These are phyloP conservation scores for Helichrysum umbraculigerum DNA, from an alignment of 129 eudicot genomes.

Conservation along the genomic window DNA sequence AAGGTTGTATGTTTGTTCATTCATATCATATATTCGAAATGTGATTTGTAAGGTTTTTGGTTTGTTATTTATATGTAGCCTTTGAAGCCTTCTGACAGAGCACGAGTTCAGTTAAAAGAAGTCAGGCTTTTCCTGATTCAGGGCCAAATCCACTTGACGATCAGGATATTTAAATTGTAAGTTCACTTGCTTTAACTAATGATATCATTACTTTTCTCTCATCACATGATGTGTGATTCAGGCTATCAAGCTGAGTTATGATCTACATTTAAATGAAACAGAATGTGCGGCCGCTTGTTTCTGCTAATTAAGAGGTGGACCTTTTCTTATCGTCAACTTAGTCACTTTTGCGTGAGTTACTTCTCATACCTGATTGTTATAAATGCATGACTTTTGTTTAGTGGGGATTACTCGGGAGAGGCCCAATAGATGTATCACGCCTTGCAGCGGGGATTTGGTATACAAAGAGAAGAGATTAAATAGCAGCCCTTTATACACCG, in stretches of 20 bases:
- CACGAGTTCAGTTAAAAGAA: slow-evolving; percentile 81
- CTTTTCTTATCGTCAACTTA: slow-evolving; percentile 16
- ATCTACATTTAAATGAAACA: slow-evolving; percentile 89
- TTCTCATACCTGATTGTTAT: slow-evolving; percentile 23
- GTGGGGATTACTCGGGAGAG: slow-evolving; percentile 90
- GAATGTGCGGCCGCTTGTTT: slow-evolving; percentile 80
- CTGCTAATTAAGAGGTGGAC: slow-evolving; percentile 91
- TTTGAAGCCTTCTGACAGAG: slow-evolving; percentile 76
- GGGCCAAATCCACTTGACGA: slow-evolving; percentile 80
- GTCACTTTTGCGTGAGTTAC: slow-evolving; percentile 7
- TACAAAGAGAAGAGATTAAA: slow-evolving; percentile 88
- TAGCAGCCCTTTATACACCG: slow-evolving; percentile 16
- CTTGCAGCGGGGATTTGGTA: slow-evolving; percentile 95
- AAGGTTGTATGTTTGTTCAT: slow-evolving; percentile 11
- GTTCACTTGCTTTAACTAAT: slow-evolving; percentile 28
- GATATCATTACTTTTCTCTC: slow-evolving; percentile 11
- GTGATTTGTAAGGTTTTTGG: slow-evolving; percentile 2
- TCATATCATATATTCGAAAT: slow-evolving; percentile 10
- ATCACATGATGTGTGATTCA: slow-evolving; percentile 26
- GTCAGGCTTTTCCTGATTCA: slow-evolving; percentile 89
- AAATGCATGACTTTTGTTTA: slow-evolving; percentile 29
- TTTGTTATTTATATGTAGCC: slow-evolving; percentile 45
- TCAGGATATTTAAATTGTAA: slow-evolving; percentile 92
- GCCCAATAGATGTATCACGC: slow-evolving; percentile 64
- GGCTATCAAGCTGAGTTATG: slow-evolving; percentile 93